Evolutionary conservation across 2,329 filamentous ascomycete species (phyloP).

Genomic region (Neopestalotiopsis sp.): DNA sequence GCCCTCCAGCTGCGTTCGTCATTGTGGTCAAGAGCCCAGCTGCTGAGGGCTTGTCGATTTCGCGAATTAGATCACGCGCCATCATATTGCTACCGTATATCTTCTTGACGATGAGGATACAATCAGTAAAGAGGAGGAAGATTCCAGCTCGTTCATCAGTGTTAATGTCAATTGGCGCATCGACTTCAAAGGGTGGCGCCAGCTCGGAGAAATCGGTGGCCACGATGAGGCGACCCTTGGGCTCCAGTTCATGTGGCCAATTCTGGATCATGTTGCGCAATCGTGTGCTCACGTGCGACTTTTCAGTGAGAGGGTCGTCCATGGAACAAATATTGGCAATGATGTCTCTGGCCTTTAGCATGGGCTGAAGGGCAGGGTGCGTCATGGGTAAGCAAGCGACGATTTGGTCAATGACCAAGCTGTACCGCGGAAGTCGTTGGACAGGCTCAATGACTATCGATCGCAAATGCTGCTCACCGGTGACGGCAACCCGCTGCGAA

Average conservation of each 20-base stretch:
- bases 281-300: slow-evolving; percentile 75
- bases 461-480: slow-evolving; percentile 87
- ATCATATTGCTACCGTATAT: slow-evolving; percentile 65
- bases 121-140: slow-evolving; percentile 85
- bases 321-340: slow-evolving; percentile 97
- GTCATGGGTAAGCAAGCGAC: slow-evolving; percentile 82
- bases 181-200: slow-evolving; percentile 68
- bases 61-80: slow-evolving; percentile 79
- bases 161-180: slow-evolving; percentile 45
- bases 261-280: slow-evolving; percentile 77
- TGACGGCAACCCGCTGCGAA: slow-evolving; percentile 77
- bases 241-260: slow-evolving; percentile 76
- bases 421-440: slow-evolving; percentile 92
- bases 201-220: slow-evolving; percentile 83
- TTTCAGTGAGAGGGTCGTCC: slow-evolving; percentile 73
- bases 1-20: slow-evolving; percentile 67
- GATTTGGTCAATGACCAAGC: slow-evolving; percentile 95
- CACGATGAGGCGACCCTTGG: slow-evolving; percentile 78
- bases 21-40: slow-evolving; percentile 67
- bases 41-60: slow-evolving; percentile 81
- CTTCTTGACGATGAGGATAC: slow-evolving; percentile 78
- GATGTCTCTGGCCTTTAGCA: slow-evolving; percentile 89
- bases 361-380: slow-evolving; percentile 81
- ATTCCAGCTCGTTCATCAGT: slow-evolving; percentile 66
- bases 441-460: slow-evolving; percentile 96